Evolutionary conservation across 2,329 filamentous ascomycete genomes (phyloP).

Genomic region (Fusarium sp.): DNA sequence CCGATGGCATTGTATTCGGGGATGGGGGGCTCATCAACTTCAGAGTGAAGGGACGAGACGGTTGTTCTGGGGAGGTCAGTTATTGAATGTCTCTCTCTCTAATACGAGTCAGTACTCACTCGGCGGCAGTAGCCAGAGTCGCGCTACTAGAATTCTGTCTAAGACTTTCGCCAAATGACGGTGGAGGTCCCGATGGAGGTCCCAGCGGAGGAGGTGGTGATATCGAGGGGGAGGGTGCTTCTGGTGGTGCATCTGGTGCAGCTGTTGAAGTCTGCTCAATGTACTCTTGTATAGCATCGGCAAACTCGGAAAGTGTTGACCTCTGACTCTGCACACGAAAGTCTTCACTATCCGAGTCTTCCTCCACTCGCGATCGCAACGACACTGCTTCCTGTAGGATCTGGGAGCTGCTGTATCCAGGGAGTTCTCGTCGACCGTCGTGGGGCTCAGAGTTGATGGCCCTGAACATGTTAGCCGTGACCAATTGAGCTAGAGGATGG

Average conservation of each 20-base stretch:
- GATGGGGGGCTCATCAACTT: conserved; percentile 29
- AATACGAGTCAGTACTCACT: conserved; percentile 10
- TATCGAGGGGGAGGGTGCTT: not conserved
- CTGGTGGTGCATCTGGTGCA: not conserved
- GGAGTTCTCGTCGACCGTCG: conserved; percentile 32
- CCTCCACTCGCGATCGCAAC: conserved; percentile 29
- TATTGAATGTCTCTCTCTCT: not conserved
- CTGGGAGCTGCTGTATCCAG: conserved; percentile 42
- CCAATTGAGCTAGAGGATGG: not conserved
- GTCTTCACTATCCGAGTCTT: conserved; percentile 34
- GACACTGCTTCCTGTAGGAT: conserved; percentile 38
- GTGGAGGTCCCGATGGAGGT: not conserved
- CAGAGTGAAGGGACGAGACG: conserved; percentile 39
- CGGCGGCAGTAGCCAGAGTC: conserved; percentile 9
- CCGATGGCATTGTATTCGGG: conserved; percentile 43
- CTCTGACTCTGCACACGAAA: conserved; percentile 31
- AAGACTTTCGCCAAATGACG: not conserved
- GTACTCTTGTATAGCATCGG: conserved; percentile 38
- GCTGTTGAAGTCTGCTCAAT: conserved; percentile 36
- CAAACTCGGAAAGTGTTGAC: conserved; percentile 30
- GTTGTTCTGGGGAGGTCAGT: conserved; percentile 23
- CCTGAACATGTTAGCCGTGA: conserved; percentile 20
- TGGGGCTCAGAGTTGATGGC: conserved; percentile 38
- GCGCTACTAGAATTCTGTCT: conserved; percentile 15
- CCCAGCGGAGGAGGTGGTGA: conserved; percentile 8